Conservation (phyloP, 139 green algal species). For the Trebouxia sp. region DNA sequence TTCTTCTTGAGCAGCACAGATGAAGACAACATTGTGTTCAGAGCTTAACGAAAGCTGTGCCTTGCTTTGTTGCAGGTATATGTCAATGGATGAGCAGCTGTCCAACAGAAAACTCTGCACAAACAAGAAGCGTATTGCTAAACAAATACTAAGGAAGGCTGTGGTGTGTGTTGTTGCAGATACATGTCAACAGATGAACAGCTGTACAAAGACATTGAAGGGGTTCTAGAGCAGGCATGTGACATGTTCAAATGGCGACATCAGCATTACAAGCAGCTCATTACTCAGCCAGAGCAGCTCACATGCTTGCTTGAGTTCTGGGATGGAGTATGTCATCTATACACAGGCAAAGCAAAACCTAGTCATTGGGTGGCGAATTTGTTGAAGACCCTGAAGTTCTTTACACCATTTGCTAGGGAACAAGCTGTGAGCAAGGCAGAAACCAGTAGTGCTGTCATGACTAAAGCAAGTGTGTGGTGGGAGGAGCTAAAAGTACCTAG, state of each 20-base stretch:
- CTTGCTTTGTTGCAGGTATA: constrained; percentile 12
- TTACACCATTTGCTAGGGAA: constrained; percentile 10
- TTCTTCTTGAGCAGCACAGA: too few relatives aligned
- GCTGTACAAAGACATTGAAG: constrained; percentile 47
- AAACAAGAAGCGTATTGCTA: too few relatives aligned
- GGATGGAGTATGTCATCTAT: constrained; percentile 45
- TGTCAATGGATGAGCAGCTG: constrained; percentile 37
- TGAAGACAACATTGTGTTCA: too few relatives aligned
- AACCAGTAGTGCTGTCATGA: not conserved
- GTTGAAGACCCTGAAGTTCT: constrained; percentile 39
- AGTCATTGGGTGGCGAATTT: constrained; percentile 36
- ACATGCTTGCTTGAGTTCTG: constrained; percentile 37
- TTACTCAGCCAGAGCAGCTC: not conserved
- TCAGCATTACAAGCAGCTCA: not conserved
- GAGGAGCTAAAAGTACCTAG: not conserved
- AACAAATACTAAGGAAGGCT: too few relatives aligned
- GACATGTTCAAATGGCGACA: constrained; percentile 27
- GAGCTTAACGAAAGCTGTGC: too few relatives aligned
- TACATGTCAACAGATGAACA: constrained; percentile 37
- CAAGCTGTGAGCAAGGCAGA: not conserved
- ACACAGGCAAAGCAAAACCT: constrained; percentile 36
- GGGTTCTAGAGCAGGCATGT: constrained; percentile 32
- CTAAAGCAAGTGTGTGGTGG: not conserved
- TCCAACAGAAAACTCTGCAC: too few relatives aligned
- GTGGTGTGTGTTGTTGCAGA: not conserved